Percentiles rank a stretch among this genome's conserved stretches.
phyloP scores from a whole-genome alignment of 129 eudicot species.

The Daucus carota region DH1_v3.0 NC_030387.2:30433001-30433500 shows the following conservation, averaged over 20 bases:
- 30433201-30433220: no score
- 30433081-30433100: constrained; percentile 80
- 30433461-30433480: neutral
- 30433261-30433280: no score
- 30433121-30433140: constrained; percentile 47
- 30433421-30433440: neutral
- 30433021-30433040: constrained; percentile 86
- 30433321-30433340: no score
- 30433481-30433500: constrained; percentile 85
- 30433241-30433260: no score
- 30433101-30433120: constrained; percentile 72
- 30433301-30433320: no score
- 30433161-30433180: neutral
- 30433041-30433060: constrained; percentile 67
- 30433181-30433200: neutral
- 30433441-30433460: neutral
- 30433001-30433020: constrained; percentile 92
- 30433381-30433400: no score
- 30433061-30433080: constrained; percentile 77
- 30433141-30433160: neutral
- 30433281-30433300: no score
- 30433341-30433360: no score
- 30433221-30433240: no score
- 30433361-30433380: no score
- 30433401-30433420: neutral